Conservation (phyloP, 208 protist genomes). For the Leishmania aethiopica region DNA sequence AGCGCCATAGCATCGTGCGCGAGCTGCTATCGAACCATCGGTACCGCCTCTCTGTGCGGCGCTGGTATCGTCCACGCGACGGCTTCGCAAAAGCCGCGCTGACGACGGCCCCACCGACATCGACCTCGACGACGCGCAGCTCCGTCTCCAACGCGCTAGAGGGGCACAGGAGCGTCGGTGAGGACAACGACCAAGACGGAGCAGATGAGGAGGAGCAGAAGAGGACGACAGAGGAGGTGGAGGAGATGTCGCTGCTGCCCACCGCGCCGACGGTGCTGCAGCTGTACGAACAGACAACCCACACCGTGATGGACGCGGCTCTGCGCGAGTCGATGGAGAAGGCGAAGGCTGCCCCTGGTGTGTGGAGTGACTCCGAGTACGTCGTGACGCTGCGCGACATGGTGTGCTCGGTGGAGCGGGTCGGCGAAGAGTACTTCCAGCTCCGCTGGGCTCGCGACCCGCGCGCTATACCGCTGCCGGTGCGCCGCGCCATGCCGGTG, state of each 20-base stretch:
- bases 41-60: constrained; percentile 82
- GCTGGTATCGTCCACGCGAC: constrained; percentile 83
- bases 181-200: not conserved
- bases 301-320: constrained; percentile 21
- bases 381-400: constrained; percentile 84
- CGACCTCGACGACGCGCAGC: constrained; percentile 2
- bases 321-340: constrained; percentile 51
- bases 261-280: constrained; percentile 1
- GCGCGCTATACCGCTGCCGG: constrained; percentile 38
- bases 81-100: constrained; percentile 30
- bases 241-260: not conserved
- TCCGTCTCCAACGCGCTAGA: constrained; percentile 5
- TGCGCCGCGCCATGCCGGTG: constrained; percentile 46
- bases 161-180: not conserved
- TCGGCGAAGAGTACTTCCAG: constrained; percentile 83
- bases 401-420: constrained; percentile 64
- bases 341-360: constrained; percentile 56
- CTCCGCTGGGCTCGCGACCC: constrained; percentile 85
- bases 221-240: not conserved
- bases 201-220: not conserved
- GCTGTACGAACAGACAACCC: constrained; percentile 12
- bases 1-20: constrained; percentile 56
- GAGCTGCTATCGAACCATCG: constrained; percentile 79
- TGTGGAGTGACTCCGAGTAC: constrained; percentile 79
- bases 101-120: not conserved